These are phyloP conservation scores for Phytophthora tentaculata DNA, from an alignment of 352 stramenopile species.

Conservation along the genomic window DNA sequence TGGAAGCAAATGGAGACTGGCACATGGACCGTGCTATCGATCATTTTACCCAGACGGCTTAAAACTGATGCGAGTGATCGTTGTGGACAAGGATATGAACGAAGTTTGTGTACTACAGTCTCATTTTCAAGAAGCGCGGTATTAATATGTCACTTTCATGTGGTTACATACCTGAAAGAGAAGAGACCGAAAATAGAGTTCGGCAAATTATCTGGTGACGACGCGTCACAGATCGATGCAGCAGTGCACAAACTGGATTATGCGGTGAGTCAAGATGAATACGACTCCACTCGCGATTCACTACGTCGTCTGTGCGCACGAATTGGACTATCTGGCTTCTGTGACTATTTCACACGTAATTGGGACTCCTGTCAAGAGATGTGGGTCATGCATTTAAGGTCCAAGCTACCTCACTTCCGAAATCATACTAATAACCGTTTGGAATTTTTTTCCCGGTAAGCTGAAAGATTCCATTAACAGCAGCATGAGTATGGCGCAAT, in stretches of 20 bases:
- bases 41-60: not conserved
- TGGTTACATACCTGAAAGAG: constrained; percentile 26
- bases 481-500: constrained; percentile 14
- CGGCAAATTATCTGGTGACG: constrained; percentile 19
- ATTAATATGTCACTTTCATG: constrained; percentile 29
- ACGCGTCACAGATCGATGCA: constrained; percentile 13
- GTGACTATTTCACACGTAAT: constrained; percentile 31
- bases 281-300: not conserved
- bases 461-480: constrained; percentile 12
- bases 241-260: constrained; percentile 33
- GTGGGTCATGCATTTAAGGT: constrained; percentile 28
- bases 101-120: constrained; percentile 11
- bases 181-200: constrained; percentile 12
- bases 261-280: not conserved
- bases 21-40: constrained; percentile 2
- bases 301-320: not conserved
- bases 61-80: not conserved
- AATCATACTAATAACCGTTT: constrained; percentile 44
- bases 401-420: constrained; percentile 26
- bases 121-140: constrained; percentile 14
- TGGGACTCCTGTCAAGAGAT: constrained; percentile 28
- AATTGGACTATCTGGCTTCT: constrained; percentile 5
- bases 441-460: constrained; percentile 39
- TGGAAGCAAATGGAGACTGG: constrained; percentile 7
- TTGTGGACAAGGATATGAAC: constrained; percentile 1